phyloP scores from a whole-genome alignment of 495 filamentous ascomycete genomes.

The Aspergillus affinis region DNA sequence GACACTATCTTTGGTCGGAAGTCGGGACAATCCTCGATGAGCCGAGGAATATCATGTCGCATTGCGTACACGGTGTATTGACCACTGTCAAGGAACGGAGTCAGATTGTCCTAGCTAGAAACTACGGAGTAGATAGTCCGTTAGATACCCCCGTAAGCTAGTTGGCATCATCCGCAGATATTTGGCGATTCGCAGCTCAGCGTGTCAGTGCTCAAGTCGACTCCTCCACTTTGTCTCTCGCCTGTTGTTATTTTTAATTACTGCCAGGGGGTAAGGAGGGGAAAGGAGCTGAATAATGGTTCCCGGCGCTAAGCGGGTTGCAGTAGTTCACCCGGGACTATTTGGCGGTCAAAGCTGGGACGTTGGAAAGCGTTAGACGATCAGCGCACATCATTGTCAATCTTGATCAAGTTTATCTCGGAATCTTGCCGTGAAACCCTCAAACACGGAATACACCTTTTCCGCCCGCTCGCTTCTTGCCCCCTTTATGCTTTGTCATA shows the following conservation, averaged over 20 bases:
- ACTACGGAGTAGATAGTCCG: not conserved
- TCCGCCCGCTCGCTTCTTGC: constrained; percentile 1
- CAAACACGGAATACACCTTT: constrained; percentile 3
- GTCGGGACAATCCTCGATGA: not conserved
- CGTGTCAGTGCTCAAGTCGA: not conserved
- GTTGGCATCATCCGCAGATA: too few relatives aligned
- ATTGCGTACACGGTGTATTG: too few relatives aligned
- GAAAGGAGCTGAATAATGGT: constrained; percentile 7
- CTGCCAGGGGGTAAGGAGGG: not conserved
- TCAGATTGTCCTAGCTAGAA: not conserved
- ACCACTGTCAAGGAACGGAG: too few relatives aligned
- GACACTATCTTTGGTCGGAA: not conserved
- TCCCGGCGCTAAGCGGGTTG: constrained; percentile 25
- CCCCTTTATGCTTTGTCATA: not conserved
- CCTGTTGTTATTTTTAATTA: not conserved
- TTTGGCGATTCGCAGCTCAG: not conserved
- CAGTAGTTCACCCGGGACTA: constrained; percentile 28
- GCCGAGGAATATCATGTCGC: too few relatives aligned
- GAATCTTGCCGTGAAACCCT: constrained; percentile 2
- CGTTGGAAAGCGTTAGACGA: constrained; percentile 30
- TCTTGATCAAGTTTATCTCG: constrained; percentile 22
- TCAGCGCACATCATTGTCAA: constrained; percentile 25
- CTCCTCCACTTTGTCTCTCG: not conserved
- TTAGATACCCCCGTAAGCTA: not conserved
- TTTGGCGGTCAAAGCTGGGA: constrained; percentile 27